A percentile compares a stretch with the other conserved stretches of the same genome.
These are phyloP conservation scores for Cladobotryum protrusum DNA, from an alignment of 2,329 filamentous ascomycete genomes.

Conservation along the genomic window DNA sequence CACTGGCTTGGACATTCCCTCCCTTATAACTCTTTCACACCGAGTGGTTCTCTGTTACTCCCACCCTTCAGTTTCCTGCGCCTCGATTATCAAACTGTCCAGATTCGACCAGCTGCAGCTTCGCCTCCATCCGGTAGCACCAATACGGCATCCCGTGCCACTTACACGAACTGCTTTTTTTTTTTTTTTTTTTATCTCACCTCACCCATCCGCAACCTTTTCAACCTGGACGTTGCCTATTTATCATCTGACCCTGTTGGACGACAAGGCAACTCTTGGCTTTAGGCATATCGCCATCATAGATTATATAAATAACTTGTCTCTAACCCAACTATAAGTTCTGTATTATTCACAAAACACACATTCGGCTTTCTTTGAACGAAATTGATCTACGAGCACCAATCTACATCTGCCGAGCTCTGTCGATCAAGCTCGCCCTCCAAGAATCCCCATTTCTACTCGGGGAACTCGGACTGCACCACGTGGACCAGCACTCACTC, in stretches of 20 bases:
- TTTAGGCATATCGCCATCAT: constrained; percentile 4
- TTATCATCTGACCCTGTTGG: constrained; percentile 8
- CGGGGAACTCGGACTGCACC: not conserved
- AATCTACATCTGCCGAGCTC: constrained; percentile 9
- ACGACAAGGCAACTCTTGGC: not conserved
- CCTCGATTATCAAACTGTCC: not conserved
- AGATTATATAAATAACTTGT: not conserved
- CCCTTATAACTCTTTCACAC: not conserved
- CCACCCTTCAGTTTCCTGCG: not conserved
- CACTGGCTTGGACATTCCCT: no score
- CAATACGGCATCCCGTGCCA: constrained; percentile 11
- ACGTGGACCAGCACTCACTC: constrained; percentile 1
- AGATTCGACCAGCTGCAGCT: constrained; percentile 4
- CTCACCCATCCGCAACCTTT: constrained; percentile 4
- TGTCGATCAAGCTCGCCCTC: constrained; percentile 10
- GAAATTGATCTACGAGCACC: constrained; percentile 7
- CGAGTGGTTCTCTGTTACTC: not conserved
- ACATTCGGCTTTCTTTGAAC: not conserved
- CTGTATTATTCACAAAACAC: not conserved
- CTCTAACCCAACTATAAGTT: not conserved
- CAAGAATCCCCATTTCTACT: not conserved
- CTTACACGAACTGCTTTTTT: constrained; percentile 7
- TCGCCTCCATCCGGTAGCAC: constrained; percentile 8
- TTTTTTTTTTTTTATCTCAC: not conserved
- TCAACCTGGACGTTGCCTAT: not conserved